A percentile compares a stretch with the other conserved stretches of the same genome.
Evolutionary conservation across 768 basidiomycete genomes (phyloP).

Genomic region (Russula sp.): DNA sequence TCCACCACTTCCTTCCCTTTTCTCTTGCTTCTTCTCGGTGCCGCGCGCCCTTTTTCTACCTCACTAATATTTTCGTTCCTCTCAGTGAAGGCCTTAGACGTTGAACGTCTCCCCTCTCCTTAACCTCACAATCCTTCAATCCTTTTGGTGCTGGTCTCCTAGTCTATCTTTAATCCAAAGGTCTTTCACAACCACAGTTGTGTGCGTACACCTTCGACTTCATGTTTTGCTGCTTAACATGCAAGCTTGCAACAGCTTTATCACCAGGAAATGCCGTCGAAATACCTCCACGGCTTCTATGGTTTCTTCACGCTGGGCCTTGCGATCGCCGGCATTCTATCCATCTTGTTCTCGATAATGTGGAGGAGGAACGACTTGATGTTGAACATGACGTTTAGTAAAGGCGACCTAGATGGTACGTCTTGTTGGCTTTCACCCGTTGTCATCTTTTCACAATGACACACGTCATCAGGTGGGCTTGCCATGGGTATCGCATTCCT

Average conservation of each 20-base stretch:
- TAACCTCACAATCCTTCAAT: slow-evolving; percentile 7
- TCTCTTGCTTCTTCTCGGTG: slow-evolving; percentile 32
- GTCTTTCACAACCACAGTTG: neutral
- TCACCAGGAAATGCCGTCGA: slow-evolving; percentile 61
- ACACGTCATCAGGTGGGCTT: slow-evolving; percentile 54
- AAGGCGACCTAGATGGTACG: slow-evolving; percentile 58
- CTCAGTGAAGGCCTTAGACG: slow-evolving; percentile 29
- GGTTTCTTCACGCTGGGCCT: slow-evolving; percentile 66
- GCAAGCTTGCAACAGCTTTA: neutral
- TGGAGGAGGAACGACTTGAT: slow-evolving; percentile 70
- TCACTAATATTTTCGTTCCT: slow-evolving; percentile 38
- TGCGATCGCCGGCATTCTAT: slow-evolving; percentile 63
- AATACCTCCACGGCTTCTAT: slow-evolving; percentile 67
- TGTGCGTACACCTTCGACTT: slow-evolving; percentile 2
- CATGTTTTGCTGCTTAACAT: neutral
- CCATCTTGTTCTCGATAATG: slow-evolving; percentile 64
- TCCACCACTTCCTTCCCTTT: slow-evolving; percentile 35
- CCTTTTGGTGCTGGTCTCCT: slow-evolving; percentile 19
- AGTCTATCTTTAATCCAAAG: neutral
- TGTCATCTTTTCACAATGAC: neutral
- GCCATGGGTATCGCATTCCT: slow-evolving; percentile 64
- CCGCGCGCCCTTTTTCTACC: slow-evolving; percentile 17
- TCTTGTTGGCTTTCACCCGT: slow-evolving; percentile 8
- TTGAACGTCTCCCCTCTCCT: slow-evolving; percentile 23
- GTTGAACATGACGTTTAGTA: slow-evolving; percentile 66